phyloP scores from a whole-genome alignment of 2,329 filamentous ascomycete species.

The Geosmithia putterillii region DNA sequence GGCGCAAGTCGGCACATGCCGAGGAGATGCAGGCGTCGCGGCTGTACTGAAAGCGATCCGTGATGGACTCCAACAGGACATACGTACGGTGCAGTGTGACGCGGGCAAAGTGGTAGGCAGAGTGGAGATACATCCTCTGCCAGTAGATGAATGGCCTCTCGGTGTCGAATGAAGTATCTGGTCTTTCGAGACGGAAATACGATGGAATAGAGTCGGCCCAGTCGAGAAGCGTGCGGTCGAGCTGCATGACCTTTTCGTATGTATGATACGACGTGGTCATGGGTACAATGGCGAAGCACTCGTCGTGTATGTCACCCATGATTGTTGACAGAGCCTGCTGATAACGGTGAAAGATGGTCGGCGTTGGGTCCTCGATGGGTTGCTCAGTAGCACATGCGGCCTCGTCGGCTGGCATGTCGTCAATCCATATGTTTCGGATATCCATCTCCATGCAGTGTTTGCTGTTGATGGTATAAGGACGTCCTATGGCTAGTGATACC shows the following conservation, averaged over 20 bases:
- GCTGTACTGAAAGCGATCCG: slow-evolving; percentile 22
- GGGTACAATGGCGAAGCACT: slow-evolving; percentile 18
- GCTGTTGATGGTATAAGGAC: slow-evolving; percentile 24
- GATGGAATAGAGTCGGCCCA: slow-evolving; percentile 19
- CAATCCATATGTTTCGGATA: slow-evolving; percentile 23
- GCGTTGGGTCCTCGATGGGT: slow-evolving; percentile 17
- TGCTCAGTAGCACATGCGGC: slow-evolving; percentile 9
- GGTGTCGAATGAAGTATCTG: slow-evolving; percentile 17
- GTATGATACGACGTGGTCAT: slow-evolving; percentile 14
- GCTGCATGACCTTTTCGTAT: slow-evolving; percentile 21
- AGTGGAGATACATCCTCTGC: slow-evolving; percentile 24
- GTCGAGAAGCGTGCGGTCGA: slow-evolving; percentile 17
- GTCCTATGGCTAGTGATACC: slow-evolving; percentile 24
- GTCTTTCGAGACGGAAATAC: slow-evolving; percentile 18
- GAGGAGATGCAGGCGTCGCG: slow-evolving; percentile 26
- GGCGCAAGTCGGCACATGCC: slow-evolving; percentile 24
- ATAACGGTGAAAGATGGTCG: slow-evolving; percentile 16
- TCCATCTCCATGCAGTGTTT: slow-evolving; percentile 22
- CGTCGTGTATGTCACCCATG: slow-evolving; percentile 24
- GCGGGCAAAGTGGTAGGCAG: slow-evolving; percentile 23
- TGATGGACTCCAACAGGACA: slow-evolving; percentile 24
- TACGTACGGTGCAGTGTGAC: slow-evolving; percentile 26
- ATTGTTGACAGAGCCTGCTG: slow-evolving; percentile 20
- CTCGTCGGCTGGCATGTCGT: slow-evolving; percentile 18
- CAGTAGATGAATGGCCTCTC: slow-evolving; percentile 16